phyloP scores from a whole-genome alignment of 345 rosid genomes.

The Punica granatum region DNA sequence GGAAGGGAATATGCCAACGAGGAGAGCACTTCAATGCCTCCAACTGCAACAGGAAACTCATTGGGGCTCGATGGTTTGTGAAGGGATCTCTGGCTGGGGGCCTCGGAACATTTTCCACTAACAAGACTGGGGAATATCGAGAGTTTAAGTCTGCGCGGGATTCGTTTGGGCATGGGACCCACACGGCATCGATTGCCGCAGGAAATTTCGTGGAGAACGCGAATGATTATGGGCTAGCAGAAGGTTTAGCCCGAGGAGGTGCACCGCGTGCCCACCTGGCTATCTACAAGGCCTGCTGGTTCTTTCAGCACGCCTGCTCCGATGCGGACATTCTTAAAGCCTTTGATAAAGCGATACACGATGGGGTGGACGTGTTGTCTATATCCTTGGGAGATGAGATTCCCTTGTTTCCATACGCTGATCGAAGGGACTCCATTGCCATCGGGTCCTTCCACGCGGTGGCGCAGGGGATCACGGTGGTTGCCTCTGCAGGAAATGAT shows the following conservation, averaged over 20 bases:
- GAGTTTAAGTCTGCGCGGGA: constrained; percentile 43
- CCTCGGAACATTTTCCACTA: not conserved
- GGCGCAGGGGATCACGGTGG: constrained; percentile 25
- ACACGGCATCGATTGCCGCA: constrained; percentile 56
- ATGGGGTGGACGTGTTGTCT: constrained; percentile 58
- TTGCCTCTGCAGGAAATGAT: constrained; percentile 28
- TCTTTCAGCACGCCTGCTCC: too few species aligned
- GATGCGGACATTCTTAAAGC: constrained; percentile 52
- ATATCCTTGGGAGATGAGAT: constrained; percentile 39
- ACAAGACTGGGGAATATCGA: not conserved
- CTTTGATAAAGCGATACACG: constrained; percentile 52
- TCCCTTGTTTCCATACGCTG: constrained; percentile 23
- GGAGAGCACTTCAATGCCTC: constrained; percentile 35
- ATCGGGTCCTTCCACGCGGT: constrained; percentile 23
- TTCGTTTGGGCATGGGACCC: constrained; percentile 52
- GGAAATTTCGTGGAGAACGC: constrained; percentile 42
- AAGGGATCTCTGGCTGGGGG: constrained; percentile 13
- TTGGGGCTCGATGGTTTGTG: constrained; percentile 44
- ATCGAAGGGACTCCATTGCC: constrained; percentile 21
- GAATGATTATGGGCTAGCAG: constrained; percentile 27
- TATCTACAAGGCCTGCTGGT: constrained; percentile 57
- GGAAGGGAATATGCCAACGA: constrained; percentile 31
- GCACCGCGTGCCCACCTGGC: constrained; percentile 59
- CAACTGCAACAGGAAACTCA: constrained; percentile 35
- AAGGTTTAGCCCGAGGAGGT: constrained; percentile 54